Percentiles rank a stretch among this genome's conserved stretches.
Conservation (phyloP, 2,329 filamentous ascomycete species). For the Aspergillus sp. region DNA sequence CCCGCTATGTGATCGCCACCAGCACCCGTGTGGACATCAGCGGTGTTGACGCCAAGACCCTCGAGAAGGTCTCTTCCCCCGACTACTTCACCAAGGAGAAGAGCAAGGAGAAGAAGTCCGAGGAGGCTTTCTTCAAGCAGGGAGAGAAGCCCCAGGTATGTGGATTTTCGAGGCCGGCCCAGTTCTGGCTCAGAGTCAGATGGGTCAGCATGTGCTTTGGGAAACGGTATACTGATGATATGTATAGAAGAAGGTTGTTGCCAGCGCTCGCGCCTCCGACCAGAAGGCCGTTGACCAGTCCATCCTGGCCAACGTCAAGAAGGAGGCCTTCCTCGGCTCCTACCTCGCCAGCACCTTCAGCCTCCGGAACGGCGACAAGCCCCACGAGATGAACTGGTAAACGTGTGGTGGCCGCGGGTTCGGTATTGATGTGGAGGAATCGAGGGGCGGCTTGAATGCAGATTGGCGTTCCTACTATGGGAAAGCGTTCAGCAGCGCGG, state of each 20-base stretch:
- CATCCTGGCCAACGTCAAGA: constrained; percentile 93
- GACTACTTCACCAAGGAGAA: constrained; percentile 98
- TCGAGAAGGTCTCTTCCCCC: constrained; percentile 81
- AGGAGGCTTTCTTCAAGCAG: constrained; percentile 99
- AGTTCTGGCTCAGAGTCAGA: neutral
- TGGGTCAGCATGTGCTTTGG: neutral
- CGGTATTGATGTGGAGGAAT: constrained; percentile 40
- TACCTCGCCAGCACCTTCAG: constrained; percentile 97
- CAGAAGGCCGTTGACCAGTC: constrained; percentile 99
- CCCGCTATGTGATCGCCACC: constrained; percentile 51
- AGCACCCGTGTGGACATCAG: constrained; percentile 58
- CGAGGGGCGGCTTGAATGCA: constrained; percentile 36
- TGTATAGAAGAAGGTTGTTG: constrained; percentile 89
- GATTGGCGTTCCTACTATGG: constrained; percentile 28
- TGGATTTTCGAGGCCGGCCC: constrained; percentile 8
- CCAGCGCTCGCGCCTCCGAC: constrained; percentile 87
- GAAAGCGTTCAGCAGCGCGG: constrained; percentile 24
- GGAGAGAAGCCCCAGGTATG: constrained; percentile 95
- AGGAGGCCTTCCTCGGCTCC: constrained; percentile 88
- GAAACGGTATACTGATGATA: constrained; percentile 5
- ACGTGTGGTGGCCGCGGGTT: constrained; percentile 44
- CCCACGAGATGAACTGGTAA: constrained; percentile 99
- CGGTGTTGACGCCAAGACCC: constrained; percentile 68
- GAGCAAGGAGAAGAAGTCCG: constrained; percentile 85
- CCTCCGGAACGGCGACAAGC: constrained; percentile 98